Evolutionary conservation across 352 stramenopile species (phyloP).

Genomic region (Phytopythium vexans): DNA sequence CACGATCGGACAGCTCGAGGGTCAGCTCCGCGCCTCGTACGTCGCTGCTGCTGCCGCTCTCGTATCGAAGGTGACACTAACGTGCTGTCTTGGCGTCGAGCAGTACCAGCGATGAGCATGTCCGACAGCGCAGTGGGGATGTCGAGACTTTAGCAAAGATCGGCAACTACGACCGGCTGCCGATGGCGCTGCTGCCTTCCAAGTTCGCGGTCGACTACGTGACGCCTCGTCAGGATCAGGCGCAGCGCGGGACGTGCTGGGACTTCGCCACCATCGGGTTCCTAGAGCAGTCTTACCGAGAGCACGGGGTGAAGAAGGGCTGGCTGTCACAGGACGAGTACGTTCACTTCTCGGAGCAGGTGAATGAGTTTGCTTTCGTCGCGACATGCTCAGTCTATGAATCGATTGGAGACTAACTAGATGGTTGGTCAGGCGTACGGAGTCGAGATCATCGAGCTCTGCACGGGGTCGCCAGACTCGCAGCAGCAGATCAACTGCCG

Average conservation of each 20-base stretch:
- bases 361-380: constrained; percentile 6
- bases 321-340: constrained; percentile 75
- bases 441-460: constrained; percentile 67
- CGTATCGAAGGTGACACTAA: constrained; percentile 6
- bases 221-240: constrained; percentile 70
- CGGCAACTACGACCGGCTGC: constrained; percentile 32
- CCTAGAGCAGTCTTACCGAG: constrained; percentile 76
- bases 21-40: constrained; percentile 15
- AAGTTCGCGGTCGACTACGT: constrained; percentile 82
- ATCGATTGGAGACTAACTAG: neutral
- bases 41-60: constrained; percentile 1
- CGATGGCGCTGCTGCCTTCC: constrained; percentile 66
- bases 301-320: constrained; percentile 53
- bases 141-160: neutral
- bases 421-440: constrained; percentile 48
- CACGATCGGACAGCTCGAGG: constrained; percentile 54
- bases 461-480: constrained; percentile 54
- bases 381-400: neutral
- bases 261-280: constrained; percentile 80
- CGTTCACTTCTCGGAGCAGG: constrained; percentile 76
- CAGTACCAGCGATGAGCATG: neutral
- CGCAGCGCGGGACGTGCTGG: constrained; percentile 76
- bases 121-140: neutral
- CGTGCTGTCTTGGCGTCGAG: neutral
- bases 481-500: constrained; percentile 67